These are phyloP conservation scores for Leishmania tarentolae DNA, from an alignment of 208 protist species.

Conservation along the genomic window DNA sequence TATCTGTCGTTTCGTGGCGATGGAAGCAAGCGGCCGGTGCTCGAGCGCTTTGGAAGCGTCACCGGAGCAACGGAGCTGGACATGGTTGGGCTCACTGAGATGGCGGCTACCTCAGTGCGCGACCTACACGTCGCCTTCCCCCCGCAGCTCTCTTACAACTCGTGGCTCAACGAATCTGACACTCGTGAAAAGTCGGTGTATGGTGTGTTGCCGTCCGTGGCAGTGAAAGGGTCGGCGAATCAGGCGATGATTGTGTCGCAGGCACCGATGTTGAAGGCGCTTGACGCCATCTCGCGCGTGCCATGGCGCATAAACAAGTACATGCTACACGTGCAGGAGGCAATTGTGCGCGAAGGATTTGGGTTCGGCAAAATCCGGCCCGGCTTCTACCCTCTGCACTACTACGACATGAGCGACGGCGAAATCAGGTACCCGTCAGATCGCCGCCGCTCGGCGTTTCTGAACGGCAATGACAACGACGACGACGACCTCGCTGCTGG, in stretches of 20 bases:
- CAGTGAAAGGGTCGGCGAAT: conserved; percentile 88
- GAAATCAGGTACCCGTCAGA: conserved; percentile 53
- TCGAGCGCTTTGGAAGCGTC: conserved; percentile 72
- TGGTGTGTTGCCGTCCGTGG: conserved; percentile 86
- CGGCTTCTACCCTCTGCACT: conserved; percentile 90
- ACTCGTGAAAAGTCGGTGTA: conserved; percentile 93
- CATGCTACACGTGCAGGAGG: conserved; percentile 93
- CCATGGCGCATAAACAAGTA: conserved; percentile 93
- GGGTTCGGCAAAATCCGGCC: conserved; percentile 91
- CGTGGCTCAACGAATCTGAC: conserved; percentile 87
- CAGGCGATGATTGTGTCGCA: conserved; percentile 92
- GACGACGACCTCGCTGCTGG: conserved; percentile 29
- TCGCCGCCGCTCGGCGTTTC: conserved; percentile 9
- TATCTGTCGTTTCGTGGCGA: conserved; percentile 64
- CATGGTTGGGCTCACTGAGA: conserved; percentile 74
- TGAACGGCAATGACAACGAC: conserved; percentile 21
- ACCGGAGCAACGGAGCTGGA: conserved; percentile 54
- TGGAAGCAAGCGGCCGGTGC: conserved; percentile 50
- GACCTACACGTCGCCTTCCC: conserved; percentile 89
- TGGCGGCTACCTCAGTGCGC: conserved; percentile 58
- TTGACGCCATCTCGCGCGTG: conserved; percentile 90
- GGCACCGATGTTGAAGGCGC: conserved; percentile 91
- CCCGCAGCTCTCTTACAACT: conserved; percentile 90
- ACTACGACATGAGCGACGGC: conserved; percentile 66
- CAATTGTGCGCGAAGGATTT: conserved; percentile 91